A percentile compares a stretch with the other conserved stretches of the same genome.
Evolutionary conservation across 192 early-diverging fungal species (phyloP).

Genomic region (Mycoemilia scoparia): DNA sequence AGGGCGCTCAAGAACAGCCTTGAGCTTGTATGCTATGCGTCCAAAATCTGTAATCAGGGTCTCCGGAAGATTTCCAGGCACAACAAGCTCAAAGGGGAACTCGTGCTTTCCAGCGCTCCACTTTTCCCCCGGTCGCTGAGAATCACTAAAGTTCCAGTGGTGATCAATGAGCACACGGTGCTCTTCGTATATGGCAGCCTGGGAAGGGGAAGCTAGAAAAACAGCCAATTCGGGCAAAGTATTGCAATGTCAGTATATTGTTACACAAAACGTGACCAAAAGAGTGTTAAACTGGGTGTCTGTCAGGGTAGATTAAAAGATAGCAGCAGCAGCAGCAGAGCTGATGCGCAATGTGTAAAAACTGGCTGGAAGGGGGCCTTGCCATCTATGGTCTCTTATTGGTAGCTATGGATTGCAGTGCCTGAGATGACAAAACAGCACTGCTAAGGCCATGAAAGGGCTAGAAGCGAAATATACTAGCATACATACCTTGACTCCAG

Average conservation of each 20-base stretch:
- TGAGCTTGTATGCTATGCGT: slow-evolving; percentile 27
- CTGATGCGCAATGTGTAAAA: too few relatives aligned
- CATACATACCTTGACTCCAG: slow-evolving; percentile 19
- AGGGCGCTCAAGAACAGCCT: slow-evolving; percentile 32
- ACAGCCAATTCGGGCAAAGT: slow-evolving; percentile 3
- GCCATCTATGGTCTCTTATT: too few relatives aligned
- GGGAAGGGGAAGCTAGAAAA: slow-evolving; percentile 9
- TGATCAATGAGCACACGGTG: slow-evolving; percentile 29
- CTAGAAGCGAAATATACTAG: background rate
- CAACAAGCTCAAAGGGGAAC: slow-evolving; percentile 34
- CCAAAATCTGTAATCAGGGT: slow-evolving; percentile 29
- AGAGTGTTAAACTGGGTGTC: too few relatives aligned
- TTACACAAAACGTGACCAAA: too few relatives aligned
- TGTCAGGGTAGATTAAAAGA: too few relatives aligned
- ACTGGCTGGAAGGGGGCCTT: too few relatives aligned
- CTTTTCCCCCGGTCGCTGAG: slow-evolving; percentile 12
- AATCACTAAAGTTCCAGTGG: slow-evolving; percentile 29
- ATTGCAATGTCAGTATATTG: background rate
- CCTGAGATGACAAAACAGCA: background rate
- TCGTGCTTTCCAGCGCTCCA: slow-evolving; percentile 13
- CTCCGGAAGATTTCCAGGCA: slow-evolving; percentile 39
- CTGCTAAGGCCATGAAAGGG: background rate
- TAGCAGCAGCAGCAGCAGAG: too few relatives aligned
- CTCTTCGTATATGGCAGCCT: slow-evolving; percentile 13
- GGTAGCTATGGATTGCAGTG: too few relatives aligned